Conservation (phyloP, 495 filamentous ascomycete species). For the Penicillium antarcticum region DNA sequence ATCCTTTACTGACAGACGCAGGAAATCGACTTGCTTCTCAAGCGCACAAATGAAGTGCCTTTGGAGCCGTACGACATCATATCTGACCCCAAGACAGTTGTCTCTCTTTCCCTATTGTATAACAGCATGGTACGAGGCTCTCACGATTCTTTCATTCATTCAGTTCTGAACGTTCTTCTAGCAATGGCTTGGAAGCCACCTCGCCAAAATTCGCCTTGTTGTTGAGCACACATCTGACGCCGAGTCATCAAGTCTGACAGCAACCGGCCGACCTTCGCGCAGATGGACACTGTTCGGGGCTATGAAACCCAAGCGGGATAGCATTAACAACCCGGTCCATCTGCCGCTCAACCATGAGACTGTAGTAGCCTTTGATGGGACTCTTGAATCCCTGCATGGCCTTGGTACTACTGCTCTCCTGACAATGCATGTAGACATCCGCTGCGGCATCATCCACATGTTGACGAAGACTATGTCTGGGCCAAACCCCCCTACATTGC, state of each 20-base stretch:
- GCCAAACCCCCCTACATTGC: conserved; percentile 35
- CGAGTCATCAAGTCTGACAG: conserved; percentile 32
- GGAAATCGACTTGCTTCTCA: conserved; percentile 67
- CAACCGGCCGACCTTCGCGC: conserved; percentile 45
- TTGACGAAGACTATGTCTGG: conserved; percentile 46
- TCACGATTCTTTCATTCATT: neutral
- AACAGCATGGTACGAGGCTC: conserved; percentile 71
- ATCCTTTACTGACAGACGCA: conserved; percentile 21
- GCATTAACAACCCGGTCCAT: conserved; percentile 61
- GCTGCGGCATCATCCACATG: conserved; percentile 75
- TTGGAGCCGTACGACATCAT: conserved; percentile 79
- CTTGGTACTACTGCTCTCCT: conserved; percentile 74
- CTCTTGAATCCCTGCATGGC: conserved; percentile 72
- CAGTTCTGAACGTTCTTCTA: conserved; percentile 25
- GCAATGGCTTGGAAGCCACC: conserved; percentile 88
- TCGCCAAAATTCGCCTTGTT: conserved; percentile 72
- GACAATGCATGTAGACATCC: conserved; percentile 82
- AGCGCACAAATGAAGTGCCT: conserved; percentile 57
- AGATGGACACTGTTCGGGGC: conserved; percentile 76
- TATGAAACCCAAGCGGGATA: conserved; percentile 54
- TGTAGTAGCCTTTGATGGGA: conserved; percentile 78
- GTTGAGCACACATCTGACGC: conserved; percentile 45
- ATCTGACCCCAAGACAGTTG: conserved; percentile 79
- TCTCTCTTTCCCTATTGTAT: conserved; percentile 80
- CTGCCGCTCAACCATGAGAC: conserved; percentile 88